Conservation (phyloP, 352 stramenopile genomes). For the Pelagophyceae sp. region DNA sequence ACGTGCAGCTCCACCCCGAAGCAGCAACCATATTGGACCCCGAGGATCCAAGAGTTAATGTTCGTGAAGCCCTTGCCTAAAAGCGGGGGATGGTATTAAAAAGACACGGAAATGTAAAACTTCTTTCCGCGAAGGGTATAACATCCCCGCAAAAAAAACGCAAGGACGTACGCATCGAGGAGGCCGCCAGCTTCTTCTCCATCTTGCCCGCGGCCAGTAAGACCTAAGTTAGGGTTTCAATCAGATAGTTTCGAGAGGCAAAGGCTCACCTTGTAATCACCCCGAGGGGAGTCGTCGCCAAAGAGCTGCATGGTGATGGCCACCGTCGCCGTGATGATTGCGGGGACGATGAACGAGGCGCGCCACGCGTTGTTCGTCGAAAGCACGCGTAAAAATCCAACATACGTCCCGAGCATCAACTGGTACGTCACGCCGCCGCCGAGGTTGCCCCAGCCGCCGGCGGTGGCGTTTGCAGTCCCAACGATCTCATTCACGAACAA, state of each 20-base stretch:
- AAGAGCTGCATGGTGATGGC: slow-evolving; percentile 16
- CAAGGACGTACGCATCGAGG: too few species aligned
- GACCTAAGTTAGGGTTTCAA: too few species aligned
- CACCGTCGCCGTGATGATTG: slow-evolving; percentile 58
- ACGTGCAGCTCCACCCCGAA: slow-evolving; percentile 86
- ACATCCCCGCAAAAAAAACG: too few species aligned
- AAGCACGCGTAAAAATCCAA: slow-evolving; percentile 14
- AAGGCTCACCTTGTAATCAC: too few species aligned
- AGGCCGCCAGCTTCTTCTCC: too few species aligned
- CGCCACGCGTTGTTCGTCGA: slow-evolving; percentile 35
- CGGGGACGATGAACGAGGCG: slow-evolving; percentile 48
- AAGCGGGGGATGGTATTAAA: too few species aligned
- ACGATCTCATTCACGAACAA: slow-evolving; percentile 80
- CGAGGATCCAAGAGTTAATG: slow-evolving; percentile 71
- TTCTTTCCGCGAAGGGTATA: too few species aligned
- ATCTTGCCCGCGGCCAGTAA: too few species aligned
- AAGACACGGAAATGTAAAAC: too few species aligned
- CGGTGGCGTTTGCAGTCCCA: slow-evolving; percentile 74
- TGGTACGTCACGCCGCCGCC: slow-evolving; percentile 67
- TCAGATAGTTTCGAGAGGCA: too few species aligned
- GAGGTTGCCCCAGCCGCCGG: slow-evolving; percentile 71
- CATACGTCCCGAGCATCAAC: slow-evolving; percentile 32
- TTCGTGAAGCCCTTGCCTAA: slow-evolving; percentile 52
- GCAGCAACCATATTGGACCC: slow-evolving; percentile 78
- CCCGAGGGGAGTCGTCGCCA: slow-evolving; percentile 20